Base-by-base conservation (phyloP, 192 early-diverging fungal species). In the Gaertneriomyces semiglobifer region DNA sequence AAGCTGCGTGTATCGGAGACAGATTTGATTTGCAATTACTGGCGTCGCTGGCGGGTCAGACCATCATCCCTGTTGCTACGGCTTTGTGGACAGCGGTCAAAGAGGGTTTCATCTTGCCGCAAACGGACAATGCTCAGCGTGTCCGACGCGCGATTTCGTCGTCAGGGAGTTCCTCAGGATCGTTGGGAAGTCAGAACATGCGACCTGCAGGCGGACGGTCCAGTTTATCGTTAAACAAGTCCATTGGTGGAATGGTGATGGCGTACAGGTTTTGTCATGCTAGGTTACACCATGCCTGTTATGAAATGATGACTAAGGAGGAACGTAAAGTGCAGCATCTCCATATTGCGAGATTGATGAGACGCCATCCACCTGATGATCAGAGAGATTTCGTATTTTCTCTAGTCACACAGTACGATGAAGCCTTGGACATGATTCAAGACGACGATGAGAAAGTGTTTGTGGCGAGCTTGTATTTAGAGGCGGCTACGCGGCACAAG, bases 331-430 rank as follows among this genome's bases (percentile, higher is more conserved):
- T 38, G 0, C 39, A 54, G 0, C 78, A 79, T 63, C 63, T 79
- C 19, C 54, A 75, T 60, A 75, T 80, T 44, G 74, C 69, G 12
- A 46, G 75, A 6, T 40, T 72, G 4, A 10, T 79, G 40, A 51
- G 55, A 18, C 66, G 53, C 7, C 66, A 20, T 45, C 12, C 57
- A 20, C 16, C 40, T 19, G 57, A 60, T 59, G 66, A 75, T 47
- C 62, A 62, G 39, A 53, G 62, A 7, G 71, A 60, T 6, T 44
- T 41, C 53, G 64, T 71, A 43, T 66, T 66, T 18, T 59, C 40
- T 18, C 53, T 81, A 18, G 71, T 72, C 18, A 58, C 44, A 14
- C 79, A 81, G 19, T 81, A 72, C 73, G 78, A 78, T 53, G 19
- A 66, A 48, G 71, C 61, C 14, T 48, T 60, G 6, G 38, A 52